These are phyloP conservation scores for Nicotiana attenuata DNA, from an alignment of 257 asterid species.

Conservation along the genomic window DNA sequence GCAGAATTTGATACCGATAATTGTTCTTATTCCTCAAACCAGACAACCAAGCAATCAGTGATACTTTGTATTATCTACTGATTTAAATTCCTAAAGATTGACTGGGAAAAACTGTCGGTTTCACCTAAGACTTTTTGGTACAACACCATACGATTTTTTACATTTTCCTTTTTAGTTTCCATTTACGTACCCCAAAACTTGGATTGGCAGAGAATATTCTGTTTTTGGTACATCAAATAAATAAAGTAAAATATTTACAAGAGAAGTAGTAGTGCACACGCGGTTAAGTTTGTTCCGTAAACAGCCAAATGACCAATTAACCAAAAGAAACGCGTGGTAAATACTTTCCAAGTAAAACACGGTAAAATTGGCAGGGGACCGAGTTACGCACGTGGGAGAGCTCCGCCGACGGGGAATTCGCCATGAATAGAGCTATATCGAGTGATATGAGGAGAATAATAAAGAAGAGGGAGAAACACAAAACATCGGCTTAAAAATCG, in stretches of 20 bases:
- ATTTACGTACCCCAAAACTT: not conserved
- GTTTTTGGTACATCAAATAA: not conserved
- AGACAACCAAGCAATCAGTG: not conserved
- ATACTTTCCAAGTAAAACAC: not conserved
- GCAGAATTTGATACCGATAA: not conserved
- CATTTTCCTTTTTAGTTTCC: not conserved
- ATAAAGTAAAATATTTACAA: constrained; percentile 7
- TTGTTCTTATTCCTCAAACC: not conserved
- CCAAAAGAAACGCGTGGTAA: constrained; percentile 7
- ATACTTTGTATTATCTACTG: not conserved
- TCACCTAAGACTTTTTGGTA: no score
- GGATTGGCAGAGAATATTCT: not conserved
- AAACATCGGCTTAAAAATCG: constrained; percentile 28
- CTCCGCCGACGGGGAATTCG: constrained; percentile 18
- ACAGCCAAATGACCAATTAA: not conserved
- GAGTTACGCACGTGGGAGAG: constrained; percentile 19
- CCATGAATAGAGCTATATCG: not conserved
- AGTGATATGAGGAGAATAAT: not conserved
- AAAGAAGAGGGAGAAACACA: constrained; percentile 2
- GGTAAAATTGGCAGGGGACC: no score
- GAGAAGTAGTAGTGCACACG: not conserved
- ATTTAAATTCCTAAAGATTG: not conserved
- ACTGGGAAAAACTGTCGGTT: not conserved
- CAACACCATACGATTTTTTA: not conserved
- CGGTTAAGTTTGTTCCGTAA: not conserved